A percentile compares a stretch with the other conserved stretches of the same genome.
Evolutionary conservation across 495 filamentous ascomycete species (phyloP).

Genomic region (Xylaria venustula): DNA sequence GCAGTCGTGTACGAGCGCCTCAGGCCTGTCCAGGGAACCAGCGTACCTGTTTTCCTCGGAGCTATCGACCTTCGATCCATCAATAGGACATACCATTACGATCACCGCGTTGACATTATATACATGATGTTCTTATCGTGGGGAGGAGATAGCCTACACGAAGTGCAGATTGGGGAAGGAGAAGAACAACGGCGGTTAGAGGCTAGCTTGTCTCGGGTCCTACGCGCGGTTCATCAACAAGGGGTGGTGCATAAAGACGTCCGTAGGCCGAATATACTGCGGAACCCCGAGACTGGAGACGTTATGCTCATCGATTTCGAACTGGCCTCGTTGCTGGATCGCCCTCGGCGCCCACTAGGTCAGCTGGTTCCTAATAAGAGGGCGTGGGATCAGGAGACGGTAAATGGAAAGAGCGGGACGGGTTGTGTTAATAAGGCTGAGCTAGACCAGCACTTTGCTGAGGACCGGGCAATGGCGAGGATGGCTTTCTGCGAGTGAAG

Average conservation of each 20-base stretch:
- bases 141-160: conserved; percentile 21
- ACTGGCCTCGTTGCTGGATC: conserved; percentile 14
- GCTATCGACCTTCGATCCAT: conserved; percentile 36
- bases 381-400: neutral
- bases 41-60: conserved; percentile 44
- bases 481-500: neutral
- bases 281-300: conserved; percentile 8
- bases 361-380: conserved; percentile 7
- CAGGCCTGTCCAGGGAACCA: conserved; percentile 34
- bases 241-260: conserved; percentile 25
- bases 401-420: neutral
- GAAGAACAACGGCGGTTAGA: conserved; percentile 4
- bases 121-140: conserved; percentile 49
- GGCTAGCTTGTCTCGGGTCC: neutral
- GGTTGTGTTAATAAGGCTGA: neutral
- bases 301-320: conserved; percentile 29
- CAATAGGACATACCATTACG: conserved; percentile 32
- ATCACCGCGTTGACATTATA: conserved; percentile 39
- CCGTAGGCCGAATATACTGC: conserved; percentile 17
- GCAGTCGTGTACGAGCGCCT: conserved; percentile 39
- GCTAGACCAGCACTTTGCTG: neutral
- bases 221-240: conserved; percentile 21
- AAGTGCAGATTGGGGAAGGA: neutral
- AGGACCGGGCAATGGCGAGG: neutral
- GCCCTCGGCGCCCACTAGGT: neutral